Percentiles rank a stretch among this genome's conserved stretches.
Conservation (phyloP, 768 basidiomycete species). For the Pleurotus giganteus region DNA sequence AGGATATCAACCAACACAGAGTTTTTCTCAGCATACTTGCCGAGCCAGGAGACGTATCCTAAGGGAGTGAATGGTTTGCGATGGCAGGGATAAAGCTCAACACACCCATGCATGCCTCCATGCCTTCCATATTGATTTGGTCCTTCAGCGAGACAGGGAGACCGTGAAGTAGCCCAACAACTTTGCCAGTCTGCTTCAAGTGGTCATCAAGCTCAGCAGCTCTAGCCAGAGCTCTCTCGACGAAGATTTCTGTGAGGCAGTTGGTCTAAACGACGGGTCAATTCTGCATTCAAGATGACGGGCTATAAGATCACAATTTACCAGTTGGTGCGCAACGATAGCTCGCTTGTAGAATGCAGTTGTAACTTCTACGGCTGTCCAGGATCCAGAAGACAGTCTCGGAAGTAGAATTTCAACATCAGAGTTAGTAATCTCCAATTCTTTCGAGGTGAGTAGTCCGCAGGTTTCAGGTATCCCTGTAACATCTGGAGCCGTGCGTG, state of each 20-base stretch:
- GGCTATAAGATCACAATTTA: conserved; percentile 23
- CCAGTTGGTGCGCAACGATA: conserved; percentile 65
- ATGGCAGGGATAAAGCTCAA: too few relatives aligned
- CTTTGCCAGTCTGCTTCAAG: conserved; percentile 57
- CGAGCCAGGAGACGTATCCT: conserved; percentile 78
- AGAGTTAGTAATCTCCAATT: conserved; percentile 61
- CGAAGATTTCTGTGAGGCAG: conserved; percentile 82
- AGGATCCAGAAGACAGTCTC: conserved; percentile 44
- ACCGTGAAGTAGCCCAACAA: conserved; percentile 73
- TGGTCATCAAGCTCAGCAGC: conserved; percentile 68
- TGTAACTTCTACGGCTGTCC: conserved; percentile 58
- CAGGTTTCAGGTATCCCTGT: conserved; percentile 44
- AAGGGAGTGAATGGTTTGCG: neutral
- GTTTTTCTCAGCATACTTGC: conserved; percentile 54
- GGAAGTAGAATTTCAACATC: conserved; percentile 41
- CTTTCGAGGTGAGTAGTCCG: conserved; percentile 49
- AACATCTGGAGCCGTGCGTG: conserved; percentile 41
- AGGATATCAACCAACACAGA: conserved; percentile 66
- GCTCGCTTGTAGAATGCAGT: conserved; percentile 67
- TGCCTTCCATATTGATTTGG: conserved; percentile 63
- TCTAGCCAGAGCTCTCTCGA: conserved; percentile 63
- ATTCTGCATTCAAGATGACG: neutral
- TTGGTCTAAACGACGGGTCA: conserved; percentile 49
- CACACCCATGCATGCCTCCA: conserved; percentile 41
- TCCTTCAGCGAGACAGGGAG: conserved; percentile 77